Percentiles rank a stretch among this genome's conserved stretches.
Conservation (phyloP, 331 rosid genomes). For the Spiraea crenata region DNA sequence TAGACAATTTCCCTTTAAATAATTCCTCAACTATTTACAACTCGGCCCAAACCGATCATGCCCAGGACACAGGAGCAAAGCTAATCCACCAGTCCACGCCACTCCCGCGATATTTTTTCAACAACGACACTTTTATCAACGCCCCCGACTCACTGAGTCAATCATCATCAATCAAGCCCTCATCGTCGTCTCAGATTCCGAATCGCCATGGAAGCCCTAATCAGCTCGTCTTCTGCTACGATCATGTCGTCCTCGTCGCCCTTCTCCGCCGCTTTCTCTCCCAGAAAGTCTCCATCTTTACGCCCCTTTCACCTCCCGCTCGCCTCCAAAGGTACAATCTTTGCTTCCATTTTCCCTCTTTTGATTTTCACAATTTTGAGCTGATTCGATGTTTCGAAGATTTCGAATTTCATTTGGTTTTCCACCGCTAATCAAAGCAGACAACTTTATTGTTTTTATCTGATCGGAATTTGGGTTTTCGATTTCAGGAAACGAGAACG, state of each 20-base stretch:
- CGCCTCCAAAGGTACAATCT: constrained; percentile 43
- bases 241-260: constrained; percentile 41
- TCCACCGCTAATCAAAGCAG: neutral
- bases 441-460: neutral
- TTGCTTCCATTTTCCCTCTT: neutral
- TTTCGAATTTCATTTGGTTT: neutral
- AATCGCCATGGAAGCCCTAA: constrained; percentile 37
- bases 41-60: neutral
- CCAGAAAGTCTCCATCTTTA: constrained; percentile 23
- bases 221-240: constrained; percentile 43
- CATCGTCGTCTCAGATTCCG: neutral
- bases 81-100: neutral
- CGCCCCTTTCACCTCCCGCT: constrained; percentile 25
- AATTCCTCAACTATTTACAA: too few species aligned
- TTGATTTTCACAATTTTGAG: too few species aligned
- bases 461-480: neutral
- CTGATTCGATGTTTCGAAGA: neutral
- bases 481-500: constrained; percentile 57
- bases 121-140: neutral
- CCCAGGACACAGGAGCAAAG: neutral
- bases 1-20: too few species aligned
- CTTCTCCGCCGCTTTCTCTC: constrained; percentile 27
- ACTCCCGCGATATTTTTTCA: constrained; percentile 10
- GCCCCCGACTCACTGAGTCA: neutral
- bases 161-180: neutral